phyloP scores from a whole-genome alignment of 495 filamentous ascomycete species.

The Extremus antarcticus region DNA sequence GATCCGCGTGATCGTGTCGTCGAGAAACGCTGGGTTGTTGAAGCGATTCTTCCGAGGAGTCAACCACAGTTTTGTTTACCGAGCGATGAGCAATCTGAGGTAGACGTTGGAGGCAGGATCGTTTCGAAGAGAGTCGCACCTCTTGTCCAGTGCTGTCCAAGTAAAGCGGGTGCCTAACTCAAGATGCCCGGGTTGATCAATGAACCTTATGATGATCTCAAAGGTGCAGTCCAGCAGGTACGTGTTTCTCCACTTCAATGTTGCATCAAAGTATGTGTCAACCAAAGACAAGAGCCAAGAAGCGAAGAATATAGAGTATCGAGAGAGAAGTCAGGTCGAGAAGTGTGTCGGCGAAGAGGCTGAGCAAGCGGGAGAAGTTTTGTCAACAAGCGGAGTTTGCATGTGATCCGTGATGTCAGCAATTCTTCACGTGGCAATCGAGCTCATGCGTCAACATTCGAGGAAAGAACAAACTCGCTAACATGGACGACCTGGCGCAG shows the following conservation, averaged over 20 bases:
- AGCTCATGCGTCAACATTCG: neutral
- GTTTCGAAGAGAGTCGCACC: too few species aligned
- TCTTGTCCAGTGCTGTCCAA: too few species aligned
- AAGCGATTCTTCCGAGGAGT: too few species aligned
- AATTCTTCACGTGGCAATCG: neutral
- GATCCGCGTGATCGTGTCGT: too few species aligned
- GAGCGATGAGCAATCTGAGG: too few species aligned
- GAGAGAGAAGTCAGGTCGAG: too few species aligned
- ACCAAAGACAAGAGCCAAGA: too few species aligned
- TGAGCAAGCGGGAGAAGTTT: neutral
- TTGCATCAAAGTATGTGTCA: neutral
- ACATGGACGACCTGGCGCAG: slow-evolving; percentile 33
- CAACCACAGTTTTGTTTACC: too few species aligned
- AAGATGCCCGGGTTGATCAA: slow-evolving; percentile 21
- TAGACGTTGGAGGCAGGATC: too few species aligned
- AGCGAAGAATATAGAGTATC: too few species aligned
- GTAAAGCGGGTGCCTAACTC: too few species aligned
- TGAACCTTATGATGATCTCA: slow-evolving; percentile 30
- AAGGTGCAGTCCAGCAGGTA: slow-evolving; percentile 31
- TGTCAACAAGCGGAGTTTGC: neutral
- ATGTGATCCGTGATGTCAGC: slow-evolving; percentile 3
- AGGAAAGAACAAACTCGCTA: neutral
- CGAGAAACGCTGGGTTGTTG: too few species aligned
- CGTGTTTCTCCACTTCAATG: neutral
- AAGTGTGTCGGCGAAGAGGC: neutral